Percentiles rank a stretch among this genome's conserved stretches.
Evolutionary conservation across 768 basidiomycete species (phyloP).

Genomic region (Mycena pura): DNA sequence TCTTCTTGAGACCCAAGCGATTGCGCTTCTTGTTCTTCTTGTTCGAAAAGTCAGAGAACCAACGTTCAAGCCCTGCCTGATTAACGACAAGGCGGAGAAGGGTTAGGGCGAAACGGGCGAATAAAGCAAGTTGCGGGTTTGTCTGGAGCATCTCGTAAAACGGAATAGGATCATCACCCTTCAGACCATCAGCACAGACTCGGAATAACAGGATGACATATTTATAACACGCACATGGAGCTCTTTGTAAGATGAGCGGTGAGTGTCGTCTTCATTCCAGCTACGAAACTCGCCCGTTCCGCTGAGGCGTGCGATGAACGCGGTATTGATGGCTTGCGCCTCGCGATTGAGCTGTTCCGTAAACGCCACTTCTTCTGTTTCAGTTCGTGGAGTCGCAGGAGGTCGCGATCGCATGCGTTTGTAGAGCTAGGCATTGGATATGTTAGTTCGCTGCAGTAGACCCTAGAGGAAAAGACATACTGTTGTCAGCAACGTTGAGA

Average conservation of each 20-base stretch:
- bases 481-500: not conserved
- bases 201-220: no score
- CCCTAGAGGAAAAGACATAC: no score
- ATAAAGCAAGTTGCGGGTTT: not conserved
- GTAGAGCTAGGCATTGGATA: constrained; percentile 7
- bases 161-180: constrained; percentile 6
- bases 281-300: not conserved
- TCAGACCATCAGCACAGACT: no score
- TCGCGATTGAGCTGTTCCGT: not conserved
- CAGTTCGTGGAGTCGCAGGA: not conserved
- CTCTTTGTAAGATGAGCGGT: not conserved
- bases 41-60: constrained; percentile 18
- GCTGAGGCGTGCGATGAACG: constrained; percentile 8
- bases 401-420: not conserved
- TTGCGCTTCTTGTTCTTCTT: constrained; percentile 15
- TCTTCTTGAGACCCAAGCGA: constrained; percentile 9
- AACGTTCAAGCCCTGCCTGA: constrained; percentile 15
- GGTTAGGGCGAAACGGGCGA: not conserved
- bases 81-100: constrained; percentile 6
- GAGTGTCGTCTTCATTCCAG: constrained; percentile 2
- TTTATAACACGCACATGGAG: constrained; percentile 3
- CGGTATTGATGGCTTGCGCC: not conserved
- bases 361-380: not conserved
- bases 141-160: not conserved
- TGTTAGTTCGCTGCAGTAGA: no score